Base-by-base conservation (phyloP, 2,329 filamentous ascomycete species). In the Blastomyces parvus region DNA sequence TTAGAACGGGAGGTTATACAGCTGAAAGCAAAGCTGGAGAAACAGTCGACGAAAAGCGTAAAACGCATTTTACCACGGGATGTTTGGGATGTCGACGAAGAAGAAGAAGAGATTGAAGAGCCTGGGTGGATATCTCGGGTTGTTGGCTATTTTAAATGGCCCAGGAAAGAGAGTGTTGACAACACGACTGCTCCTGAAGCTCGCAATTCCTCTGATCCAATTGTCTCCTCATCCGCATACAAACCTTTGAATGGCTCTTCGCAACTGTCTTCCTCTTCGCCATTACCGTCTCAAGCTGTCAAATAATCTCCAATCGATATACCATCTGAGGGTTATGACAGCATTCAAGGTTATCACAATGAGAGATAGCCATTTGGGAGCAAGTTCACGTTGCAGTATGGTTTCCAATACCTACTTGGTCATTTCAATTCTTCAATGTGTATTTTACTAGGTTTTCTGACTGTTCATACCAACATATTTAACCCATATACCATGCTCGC, bases 1-100 rank as follows among this genome's bases (percentile, higher is more conserved):
- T 65, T 82, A 52, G 80, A 82, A 67, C 78, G 77, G 61, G 79
- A 81, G 67, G 65, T 81, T 25, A 63, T 81, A 11, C 70, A 72
- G 22, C 69, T 79, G 44, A 75, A 74, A 63, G 73, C 73, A 13
- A 76, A 77, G 66, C 70, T 74, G 53, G 74, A 70, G 69, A 71
- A 52, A 58, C 59, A 62, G 19, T 59, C 70, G 2, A 61, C 67
- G 11, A 74, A 75, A 58, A 63, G 69, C 0, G 62, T 66, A n/a
- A 65, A 69, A 48, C 70, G 73, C 9, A 76, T 80, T 40, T 67
- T 80, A 11, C 75, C 77, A n/a, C 70, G 69, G 14, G 73, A 76
- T 53, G 70, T 79, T 0, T 78, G 75, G 70, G 74, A 77, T 60
- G 67, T 69, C 11, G 68, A 71, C 56, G 68, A 72, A 36, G 69